phyloP scores from a whole-genome alignment of 768 basidiomycete species.

The Cystofilobasidium capitatum region DNA sequence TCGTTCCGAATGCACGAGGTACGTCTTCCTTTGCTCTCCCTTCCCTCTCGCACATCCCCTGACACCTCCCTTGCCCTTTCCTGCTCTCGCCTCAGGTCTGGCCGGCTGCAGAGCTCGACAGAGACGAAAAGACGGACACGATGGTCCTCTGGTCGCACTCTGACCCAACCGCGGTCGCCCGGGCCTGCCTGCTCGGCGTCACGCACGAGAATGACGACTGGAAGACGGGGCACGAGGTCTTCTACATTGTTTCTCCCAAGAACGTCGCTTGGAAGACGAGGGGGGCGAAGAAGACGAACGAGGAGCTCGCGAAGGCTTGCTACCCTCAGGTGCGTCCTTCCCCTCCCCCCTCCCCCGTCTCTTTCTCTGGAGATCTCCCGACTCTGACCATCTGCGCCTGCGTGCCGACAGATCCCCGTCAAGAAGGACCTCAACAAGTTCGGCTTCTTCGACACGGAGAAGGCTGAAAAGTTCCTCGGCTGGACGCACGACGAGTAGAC shows the following conservation, averaged over 20 bases:
- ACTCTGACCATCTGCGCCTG: background rate
- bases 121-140: background rate
- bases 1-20: conserved; percentile 16
- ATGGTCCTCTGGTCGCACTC: conserved; percentile 5
- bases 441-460: conserved; percentile 15
- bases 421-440: background rate
- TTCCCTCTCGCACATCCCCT: too few species aligned
- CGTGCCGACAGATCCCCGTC: background rate
- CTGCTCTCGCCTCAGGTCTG: too few species aligned
- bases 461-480: conserved; percentile 10
- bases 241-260: conserved; percentile 10
- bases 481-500: conserved; percentile 16
- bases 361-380: background rate
- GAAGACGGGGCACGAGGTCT: conserved; percentile 12
- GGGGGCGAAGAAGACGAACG: background rate
- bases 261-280: background rate
- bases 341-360: background rate
- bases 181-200: conserved; percentile 12
- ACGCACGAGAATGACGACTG: conserved; percentile 13
- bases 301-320: background rate
- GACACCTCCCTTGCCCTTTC: too few species aligned
- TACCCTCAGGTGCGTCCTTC: conserved; percentile 6
- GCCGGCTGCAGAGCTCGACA: background rate
- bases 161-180: background rate
- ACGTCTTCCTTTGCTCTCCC: too few species aligned